Base-by-base conservation (phyloP, 1,284 basidiomycete genomes). In the Acaromyces ingoldii region DNA sequence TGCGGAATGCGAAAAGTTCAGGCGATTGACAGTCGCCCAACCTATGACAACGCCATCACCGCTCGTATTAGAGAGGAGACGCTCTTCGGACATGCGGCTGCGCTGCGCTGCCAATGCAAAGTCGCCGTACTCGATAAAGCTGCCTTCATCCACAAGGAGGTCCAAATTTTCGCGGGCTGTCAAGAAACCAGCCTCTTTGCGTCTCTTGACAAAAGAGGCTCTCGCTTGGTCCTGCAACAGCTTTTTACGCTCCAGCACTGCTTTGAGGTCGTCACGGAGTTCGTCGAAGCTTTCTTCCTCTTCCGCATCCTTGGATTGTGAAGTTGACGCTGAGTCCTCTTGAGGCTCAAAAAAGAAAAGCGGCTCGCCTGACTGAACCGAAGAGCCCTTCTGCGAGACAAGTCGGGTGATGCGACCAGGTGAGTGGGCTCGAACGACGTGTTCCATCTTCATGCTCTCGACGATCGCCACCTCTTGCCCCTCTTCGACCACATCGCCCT, bases 401-500 rank as follows among this genome's bases (percentile, higher is more conserved):
- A 60, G 25, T n/a, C 38, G 43, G 28, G 43, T 34, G 6, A 67
- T 50, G 1, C 4, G 7, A 0, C 49, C 62, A 9, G 41, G 15
- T 2, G 30, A 10, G 4, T 21, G 15, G 15, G 47, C 31, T 17
- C 49, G 30, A 4, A 54, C 22, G 31, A 54, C 49, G 28, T 54
- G 50, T 24, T 98, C 93, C 42, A 85, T 86, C 34, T 78, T 78
- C 77, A 78, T 78, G 49, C 77, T 76, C 50, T 74, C 76, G 66
- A 77, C 72, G 53, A 78, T 70, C 58, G 86, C 88, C 58, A 91
- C 79, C 61, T 89, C 88, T 78, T 99, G 95, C 57, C 95, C 95
- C 77, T 91, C 92, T 85, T 89, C 93, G 78, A 99, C 89, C 74
- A 91, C 86, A 59, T 92, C 87, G 46, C 91, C 91, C 78, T 96